Percentiles rank a stretch among this genome's conserved stretches.
These are phyloP conservation scores for Thozetella sp. DNA, from an alignment of 495 filamentous ascomycete genomes.

Conservation along the genomic window DNA sequence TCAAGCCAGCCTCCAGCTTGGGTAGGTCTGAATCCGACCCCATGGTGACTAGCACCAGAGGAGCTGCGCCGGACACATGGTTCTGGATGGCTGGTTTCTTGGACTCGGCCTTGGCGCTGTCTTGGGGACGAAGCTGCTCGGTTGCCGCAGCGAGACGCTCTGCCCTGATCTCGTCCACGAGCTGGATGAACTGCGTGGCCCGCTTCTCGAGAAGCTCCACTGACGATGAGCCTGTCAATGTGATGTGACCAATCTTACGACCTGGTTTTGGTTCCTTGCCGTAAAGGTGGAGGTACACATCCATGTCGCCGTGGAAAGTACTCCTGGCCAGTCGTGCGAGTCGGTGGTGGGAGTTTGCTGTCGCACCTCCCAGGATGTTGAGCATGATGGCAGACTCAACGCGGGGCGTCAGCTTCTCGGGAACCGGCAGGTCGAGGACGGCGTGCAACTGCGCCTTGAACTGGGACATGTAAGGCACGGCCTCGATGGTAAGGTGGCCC, in stretches of 20 bases:
- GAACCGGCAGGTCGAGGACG: constrained; percentile 78
- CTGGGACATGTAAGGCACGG: constrained; percentile 80
- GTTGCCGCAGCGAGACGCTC: constrained; percentile 43
- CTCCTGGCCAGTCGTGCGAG: constrained; percentile 65
- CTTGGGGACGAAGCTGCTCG: constrained; percentile 22
- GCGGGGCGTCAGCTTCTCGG: constrained; percentile 59
- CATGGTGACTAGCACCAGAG: constrained; percentile 86
- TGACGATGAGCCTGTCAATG: constrained; percentile 63
- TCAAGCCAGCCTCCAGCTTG: constrained; percentile 73
- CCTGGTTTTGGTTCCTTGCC: constrained; percentile 86
- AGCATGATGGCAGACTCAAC: constrained; percentile 82
- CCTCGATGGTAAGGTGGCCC: constrained; percentile 97
- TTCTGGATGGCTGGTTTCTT: constrained; percentile 20
- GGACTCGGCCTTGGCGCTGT: constrained; percentile 16
- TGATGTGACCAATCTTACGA: constrained; percentile 95
- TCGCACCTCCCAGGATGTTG: constrained; percentile 86
- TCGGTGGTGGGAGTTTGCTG: constrained; percentile 66
- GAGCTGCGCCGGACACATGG: too few species aligned
- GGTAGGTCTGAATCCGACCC: constrained; percentile 93
- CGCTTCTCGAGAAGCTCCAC: constrained; percentile 72
- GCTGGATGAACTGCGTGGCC: constrained; percentile 66
- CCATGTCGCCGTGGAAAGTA: constrained; percentile 52
- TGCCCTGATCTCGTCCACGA: constrained; percentile 65
- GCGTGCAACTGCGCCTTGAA: constrained; percentile 88
- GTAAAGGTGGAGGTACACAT: constrained; percentile 77